Conservation (phyloP, 2,329 filamentous ascomycete species). For the Ophiocordyceps sinensis region DNA sequence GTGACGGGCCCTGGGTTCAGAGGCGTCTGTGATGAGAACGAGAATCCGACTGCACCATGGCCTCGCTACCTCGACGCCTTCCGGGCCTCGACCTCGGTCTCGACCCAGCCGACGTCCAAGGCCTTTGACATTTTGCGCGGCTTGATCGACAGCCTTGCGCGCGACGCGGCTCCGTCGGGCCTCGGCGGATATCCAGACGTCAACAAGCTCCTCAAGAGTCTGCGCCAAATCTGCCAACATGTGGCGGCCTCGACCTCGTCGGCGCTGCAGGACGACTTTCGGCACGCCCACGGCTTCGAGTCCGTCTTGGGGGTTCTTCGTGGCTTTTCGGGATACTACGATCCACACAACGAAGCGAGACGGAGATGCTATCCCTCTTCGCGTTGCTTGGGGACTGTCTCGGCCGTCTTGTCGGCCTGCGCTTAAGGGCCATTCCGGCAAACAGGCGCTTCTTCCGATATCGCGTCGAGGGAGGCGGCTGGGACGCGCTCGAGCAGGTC, state of each 20-base stretch:
- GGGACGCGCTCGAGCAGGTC: conserved; percentile 59
- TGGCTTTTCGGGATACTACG: conserved; percentile 62
- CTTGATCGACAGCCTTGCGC: conserved; percentile 33
- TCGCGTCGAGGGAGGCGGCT: conserved; percentile 62
- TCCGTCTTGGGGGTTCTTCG: conserved; percentile 54
- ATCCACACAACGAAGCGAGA: conserved; percentile 44
- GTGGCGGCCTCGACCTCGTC: conserved; percentile 33
- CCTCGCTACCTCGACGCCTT: conserved; percentile 40
- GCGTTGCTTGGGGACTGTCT: conserved; percentile 57
- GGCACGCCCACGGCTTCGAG: conserved; percentile 67
- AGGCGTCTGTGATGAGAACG: conserved; percentile 7
- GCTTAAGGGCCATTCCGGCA: conserved; percentile 68
- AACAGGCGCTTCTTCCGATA: conserved; percentile 75
- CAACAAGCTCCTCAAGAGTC: conserved; percentile 33
- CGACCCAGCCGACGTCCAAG: conserved; percentile 45
- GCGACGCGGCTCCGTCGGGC: conserved; percentile 15
- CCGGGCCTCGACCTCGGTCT: conserved; percentile 50
- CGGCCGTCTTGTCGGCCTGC: conserved; percentile 59
- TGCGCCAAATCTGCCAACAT: conserved; percentile 53
- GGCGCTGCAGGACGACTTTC: conserved; percentile 63
- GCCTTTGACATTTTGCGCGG: conserved; percentile 42
- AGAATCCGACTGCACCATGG: conserved; percentile 24
- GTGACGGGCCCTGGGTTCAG: conserved; percentile 19
- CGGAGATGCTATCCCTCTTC: conserved; percentile 52
- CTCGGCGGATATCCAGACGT: conserved; percentile 33